These are phyloP conservation scores for Acanthamoeba culbertsoni DNA, from an alignment of 208 protist species.

Conservation along the genomic window DNA sequence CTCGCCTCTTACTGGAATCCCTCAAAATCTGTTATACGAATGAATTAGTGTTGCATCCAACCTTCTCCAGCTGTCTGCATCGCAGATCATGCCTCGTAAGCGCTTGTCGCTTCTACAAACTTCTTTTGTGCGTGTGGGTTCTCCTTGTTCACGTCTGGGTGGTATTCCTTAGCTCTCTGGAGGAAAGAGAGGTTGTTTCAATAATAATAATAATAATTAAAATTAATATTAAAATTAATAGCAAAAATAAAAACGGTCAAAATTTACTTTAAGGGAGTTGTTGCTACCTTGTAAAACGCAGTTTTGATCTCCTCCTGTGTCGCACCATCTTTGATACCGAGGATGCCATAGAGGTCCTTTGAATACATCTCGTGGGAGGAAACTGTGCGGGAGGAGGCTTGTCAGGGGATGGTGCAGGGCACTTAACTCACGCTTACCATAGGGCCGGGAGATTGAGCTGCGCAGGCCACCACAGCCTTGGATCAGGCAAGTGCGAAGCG, in stretches of 20 bases:
- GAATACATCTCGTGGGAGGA: conserved; percentile 4
- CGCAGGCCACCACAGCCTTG: too few relatives aligned
- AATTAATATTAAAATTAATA: neutral
- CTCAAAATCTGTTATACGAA: neutral
- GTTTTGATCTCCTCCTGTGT: conserved; percentile 34
- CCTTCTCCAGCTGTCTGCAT: too few relatives aligned
- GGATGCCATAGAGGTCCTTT: conserved; percentile 30
- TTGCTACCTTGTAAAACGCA: neutral
- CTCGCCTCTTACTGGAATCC: neutral
- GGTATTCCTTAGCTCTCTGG: conserved; percentile 42
- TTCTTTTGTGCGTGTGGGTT: conserved; percentile 16
- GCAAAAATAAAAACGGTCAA: neutral
- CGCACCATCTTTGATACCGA: neutral
- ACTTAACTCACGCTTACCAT: too few relatives aligned
- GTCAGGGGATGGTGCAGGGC: too few relatives aligned
- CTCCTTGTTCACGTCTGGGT: conserved; percentile 33
- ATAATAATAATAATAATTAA: neutral
- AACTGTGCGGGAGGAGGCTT: too few relatives aligned
- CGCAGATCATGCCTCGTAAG: neutral
- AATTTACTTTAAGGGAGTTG: neutral
- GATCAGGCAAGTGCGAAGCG: too few relatives aligned
- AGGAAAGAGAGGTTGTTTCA: neutral
- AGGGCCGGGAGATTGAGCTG: too few relatives aligned
- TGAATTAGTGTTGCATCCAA: too few relatives aligned
- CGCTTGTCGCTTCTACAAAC: conserved; percentile 16